These are phyloP conservation scores for Penicillium sp. DNA, from an alignment of 2,329 filamentous ascomycete genomes.

Conservation along the genomic window DNA sequence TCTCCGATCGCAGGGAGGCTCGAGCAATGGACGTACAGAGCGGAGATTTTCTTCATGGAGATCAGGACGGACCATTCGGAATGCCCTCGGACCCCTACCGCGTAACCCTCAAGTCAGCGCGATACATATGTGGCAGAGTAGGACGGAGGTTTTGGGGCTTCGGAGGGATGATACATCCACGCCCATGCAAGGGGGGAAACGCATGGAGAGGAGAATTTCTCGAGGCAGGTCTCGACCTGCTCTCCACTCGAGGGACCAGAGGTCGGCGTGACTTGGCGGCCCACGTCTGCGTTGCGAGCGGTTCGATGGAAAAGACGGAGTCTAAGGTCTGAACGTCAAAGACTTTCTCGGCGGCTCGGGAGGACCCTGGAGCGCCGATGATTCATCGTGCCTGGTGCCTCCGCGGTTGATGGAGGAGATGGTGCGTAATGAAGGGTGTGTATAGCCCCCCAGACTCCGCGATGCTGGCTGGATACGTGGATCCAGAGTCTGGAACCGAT, in stretches of 20 bases:
- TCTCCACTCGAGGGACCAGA: not conserved
- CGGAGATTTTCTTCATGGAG: not conserved
- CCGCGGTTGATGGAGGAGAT: too few species aligned
- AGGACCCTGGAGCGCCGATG: slow-evolving; percentile 16
- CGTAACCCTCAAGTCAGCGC: slow-evolving; percentile 16
- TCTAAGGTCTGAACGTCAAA: slow-evolving; percentile 27
- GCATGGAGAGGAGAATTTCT: not conserved
- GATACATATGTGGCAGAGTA: slow-evolving; percentile 15
- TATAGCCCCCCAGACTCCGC: too few species aligned
- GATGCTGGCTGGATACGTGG: slow-evolving; percentile 1
- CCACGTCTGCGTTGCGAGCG: too few species aligned
- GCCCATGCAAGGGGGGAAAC: slow-evolving; percentile 21
- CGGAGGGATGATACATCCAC: slow-evolving; percentile 21
- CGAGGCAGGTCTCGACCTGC: too few species aligned
- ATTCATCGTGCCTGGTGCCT: slow-evolving; percentile 26
- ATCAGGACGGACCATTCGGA: slow-evolving; percentile 24
- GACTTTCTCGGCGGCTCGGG: slow-evolving; percentile 11
- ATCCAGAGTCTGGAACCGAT: slow-evolving; percentile 8
- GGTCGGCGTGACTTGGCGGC: slow-evolving; percentile 5
- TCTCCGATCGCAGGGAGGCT: slow-evolving; percentile 2
- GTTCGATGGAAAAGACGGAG: too few species aligned
- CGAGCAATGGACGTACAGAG: slow-evolving; percentile 4
- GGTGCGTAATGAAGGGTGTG: too few species aligned
- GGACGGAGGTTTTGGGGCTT: slow-evolving; percentile 13
- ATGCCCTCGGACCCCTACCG: slow-evolving; percentile 19